Base-by-base conservation (phyloP, 1,284 basidiomycete species). In the Ustilago sp. region DNA sequence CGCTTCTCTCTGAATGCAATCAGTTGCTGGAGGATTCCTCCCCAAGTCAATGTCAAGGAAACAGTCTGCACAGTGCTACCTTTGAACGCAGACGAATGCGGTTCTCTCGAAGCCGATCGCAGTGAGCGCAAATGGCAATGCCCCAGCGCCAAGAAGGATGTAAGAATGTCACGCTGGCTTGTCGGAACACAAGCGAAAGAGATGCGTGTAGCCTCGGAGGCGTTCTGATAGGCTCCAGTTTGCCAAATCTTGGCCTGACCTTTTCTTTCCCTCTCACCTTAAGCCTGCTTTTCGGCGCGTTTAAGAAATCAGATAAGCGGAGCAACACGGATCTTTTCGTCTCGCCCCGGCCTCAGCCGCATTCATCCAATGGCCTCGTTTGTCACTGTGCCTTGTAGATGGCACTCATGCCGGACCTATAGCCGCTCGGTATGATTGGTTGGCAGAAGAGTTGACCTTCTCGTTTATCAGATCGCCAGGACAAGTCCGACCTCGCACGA, bases 301-400 rank as follows among this genome's bases (percentile, higher is more conserved):
- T 50, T 13, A 12, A 50, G 23, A 63, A 47, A 67, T 72, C 69
- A 59, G 69, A 72, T 72, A 72, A 72, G 69, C 69, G 52, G 69
- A 72, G 60, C 64, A 71, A 59, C 32, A 41, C 69, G 68, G 68
- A 64, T 70, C 54, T 65, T 54, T 35, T 31, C 23, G 13, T 13
- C 4, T 43, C 17, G 4, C 19, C 51, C 32, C 51, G 34, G 23
- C 17, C 28, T 53, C 35, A 17, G n/a, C 32, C 51, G 51, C 32
- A 53, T 50, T 12, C 48, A 15, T 50, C 48, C 3, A 28, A 13
- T 39, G 48, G n/a, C 5, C 8, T 28, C 45, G 13, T 48, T 28
- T 28, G n/a, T 43, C n/a, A 7, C 39, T 43, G 39, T 43, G 39
- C 39, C 6, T 43, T 15, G 39, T 43, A 15, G 15, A 6, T 43